These are phyloP conservation scores for Acer negundo DNA, from an alignment of 345 rosid genomes.

Conservation along the genomic window DNA sequence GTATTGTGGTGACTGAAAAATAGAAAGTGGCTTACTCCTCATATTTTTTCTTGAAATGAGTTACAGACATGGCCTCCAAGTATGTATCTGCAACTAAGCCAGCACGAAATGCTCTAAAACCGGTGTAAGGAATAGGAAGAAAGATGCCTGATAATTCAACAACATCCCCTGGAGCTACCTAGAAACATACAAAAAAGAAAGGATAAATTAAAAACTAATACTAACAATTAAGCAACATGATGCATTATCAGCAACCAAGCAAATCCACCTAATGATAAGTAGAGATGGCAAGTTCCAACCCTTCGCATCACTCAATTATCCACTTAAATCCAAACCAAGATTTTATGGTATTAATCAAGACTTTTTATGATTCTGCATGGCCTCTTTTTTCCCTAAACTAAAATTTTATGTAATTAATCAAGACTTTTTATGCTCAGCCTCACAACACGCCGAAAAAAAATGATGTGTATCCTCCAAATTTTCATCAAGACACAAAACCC, in stretches of 20 bases:
- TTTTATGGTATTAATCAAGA: too few species aligned
- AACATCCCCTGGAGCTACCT: conserved; percentile 97
- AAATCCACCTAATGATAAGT: not conserved
- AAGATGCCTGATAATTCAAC: conserved; percentile 97
- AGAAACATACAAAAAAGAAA: conserved; percentile 14
- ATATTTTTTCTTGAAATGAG: conserved; percentile 93
- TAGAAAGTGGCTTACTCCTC: conserved; percentile 71
- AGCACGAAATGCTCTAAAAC: conserved; percentile 96
- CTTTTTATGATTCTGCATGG: not conserved
- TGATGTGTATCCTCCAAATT: conserved; percentile 3
- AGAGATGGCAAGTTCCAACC: not conserved
- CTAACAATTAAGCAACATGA: not conserved
- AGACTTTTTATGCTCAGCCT: not conserved
- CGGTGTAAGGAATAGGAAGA: conserved; percentile 93
- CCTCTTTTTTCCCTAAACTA: not conserved
- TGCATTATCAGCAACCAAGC: not conserved
- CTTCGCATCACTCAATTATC: not conserved
- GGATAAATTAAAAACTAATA: not conserved
- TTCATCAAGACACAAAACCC: conserved; percentile 20
- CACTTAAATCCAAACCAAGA: not conserved
- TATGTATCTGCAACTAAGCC: conserved; percentile 98
- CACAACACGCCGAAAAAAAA: not conserved
- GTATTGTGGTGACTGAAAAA: not conserved
- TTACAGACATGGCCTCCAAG: conserved; percentile 87
- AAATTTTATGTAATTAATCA: not conserved